Conservation (phyloP, 116 monocot genomes). For the Thalassia testudinum region DNA sequence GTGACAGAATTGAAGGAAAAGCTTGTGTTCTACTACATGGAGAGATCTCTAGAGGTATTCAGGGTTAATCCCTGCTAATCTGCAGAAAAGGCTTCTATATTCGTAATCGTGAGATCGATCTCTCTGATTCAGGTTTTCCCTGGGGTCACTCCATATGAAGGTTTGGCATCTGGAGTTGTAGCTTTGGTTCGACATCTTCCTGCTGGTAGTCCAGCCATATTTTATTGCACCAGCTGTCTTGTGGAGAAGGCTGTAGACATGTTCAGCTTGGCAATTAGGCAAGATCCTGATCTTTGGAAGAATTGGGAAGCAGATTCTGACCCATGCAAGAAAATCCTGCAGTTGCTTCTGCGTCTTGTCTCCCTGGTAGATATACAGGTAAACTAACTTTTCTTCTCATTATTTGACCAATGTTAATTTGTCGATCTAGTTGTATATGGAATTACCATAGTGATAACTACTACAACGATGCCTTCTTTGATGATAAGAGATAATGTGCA, state of each 20-base stretch:
- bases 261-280: constrained; percentile 17
- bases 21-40: constrained; percentile 77
- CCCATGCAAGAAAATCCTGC: constrained; percentile 61
- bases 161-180: constrained; percentile 78
- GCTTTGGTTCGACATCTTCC: constrained; percentile 81
- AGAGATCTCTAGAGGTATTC: constrained; percentile 71
- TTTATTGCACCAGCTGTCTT: constrained; percentile 67
- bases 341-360: constrained; percentile 66
- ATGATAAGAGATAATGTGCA: neutral
- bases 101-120: no score
- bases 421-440: no score
- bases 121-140: constrained; percentile 48
- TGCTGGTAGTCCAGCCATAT: constrained; percentile 82
- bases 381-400: neutral
- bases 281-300: constrained; percentile 52
- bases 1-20: constrained; percentile 52
- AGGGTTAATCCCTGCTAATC: no score
- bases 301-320: constrained; percentile 62
- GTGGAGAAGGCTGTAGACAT: constrained; percentile 41
- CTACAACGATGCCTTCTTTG: no score
- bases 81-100: no score
- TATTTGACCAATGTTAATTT: neutral
- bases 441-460: no score
- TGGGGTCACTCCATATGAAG: constrained; percentile 70
- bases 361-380: constrained; percentile 98